phyloP scores from a whole-genome alignment of 306 rosid genomes.

The Cucurbita ficifolia region DNA sequence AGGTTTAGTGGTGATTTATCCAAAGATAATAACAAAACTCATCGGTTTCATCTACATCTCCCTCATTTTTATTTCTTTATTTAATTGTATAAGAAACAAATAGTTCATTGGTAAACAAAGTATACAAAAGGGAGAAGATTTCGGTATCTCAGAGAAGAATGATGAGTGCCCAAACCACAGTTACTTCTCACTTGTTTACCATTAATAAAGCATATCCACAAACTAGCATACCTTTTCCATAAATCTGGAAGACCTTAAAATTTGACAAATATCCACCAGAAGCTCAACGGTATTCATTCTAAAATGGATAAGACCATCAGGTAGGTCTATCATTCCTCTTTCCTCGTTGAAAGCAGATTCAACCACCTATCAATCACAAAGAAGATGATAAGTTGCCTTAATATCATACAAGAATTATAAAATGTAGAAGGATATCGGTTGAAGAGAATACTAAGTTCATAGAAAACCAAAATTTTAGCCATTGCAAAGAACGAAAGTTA shows the following conservation, averaged over 20 bases:
- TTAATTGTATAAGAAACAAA: too few relatives aligned
- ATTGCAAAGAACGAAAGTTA: neutral
- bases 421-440: neutral
- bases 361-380: conserved; percentile 52
- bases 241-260: conserved; percentile 58
- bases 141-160: too few relatives aligned
- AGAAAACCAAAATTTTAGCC: neutral
- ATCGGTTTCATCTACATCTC: too few relatives aligned
- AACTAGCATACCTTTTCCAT: conserved; percentile 47
- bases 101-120: too few relatives aligned
- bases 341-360: conserved; percentile 51
- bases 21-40: too few relatives aligned
- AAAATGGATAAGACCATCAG: conserved; percentile 79
- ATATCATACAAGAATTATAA: neutral
- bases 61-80: too few relatives aligned
- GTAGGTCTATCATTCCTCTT: conserved; percentile 60
- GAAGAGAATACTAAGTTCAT: neutral
- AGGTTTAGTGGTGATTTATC: too few relatives aligned
- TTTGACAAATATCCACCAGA: conserved; percentile 85
- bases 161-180: neutral
- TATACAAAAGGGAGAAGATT: too few relatives aligned
- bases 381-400: neutral
- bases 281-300: conserved; percentile 80
- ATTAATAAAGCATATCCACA: neutral
- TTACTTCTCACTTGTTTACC: neutral